Base-by-base conservation (phyloP, 148 eudicot genomes). In the Nepenthes mirabilis region DNA sequence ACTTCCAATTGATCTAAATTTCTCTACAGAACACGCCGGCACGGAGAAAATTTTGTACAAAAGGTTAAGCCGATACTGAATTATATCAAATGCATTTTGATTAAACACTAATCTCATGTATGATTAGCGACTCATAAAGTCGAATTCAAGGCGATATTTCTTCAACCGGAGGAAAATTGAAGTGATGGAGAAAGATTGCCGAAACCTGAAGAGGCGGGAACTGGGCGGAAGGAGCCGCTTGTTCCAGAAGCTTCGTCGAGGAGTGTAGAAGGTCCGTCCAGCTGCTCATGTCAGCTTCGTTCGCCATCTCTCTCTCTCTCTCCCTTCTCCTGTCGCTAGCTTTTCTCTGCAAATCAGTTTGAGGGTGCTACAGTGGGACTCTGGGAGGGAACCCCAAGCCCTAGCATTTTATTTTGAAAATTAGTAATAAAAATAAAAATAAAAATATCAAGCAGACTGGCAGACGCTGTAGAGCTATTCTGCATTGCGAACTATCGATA, bases 1-100 rank as follows among this genome's bases (percentile, higher is more conserved):
- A 90, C 88, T 77, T 88, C 97, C 76, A 91, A 70, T 74, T 91
- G 96, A 69, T 85, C 97, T 78, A 91, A 83, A 69, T 88, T 88
- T 76, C 97, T 91, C 97, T 91, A 64, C 56, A 55, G 14, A 33
- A 33, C 35, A 33, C 3, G 33, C 11, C 1, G 37, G 9, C 9
- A 33, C 13, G 7, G 8, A 34, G 10, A 2, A 8, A 55, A 55
- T 8, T 23, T 23, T 23, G 23, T 23, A 23, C 23, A 23, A 23
- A 23, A 23, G 23, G 23, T 23, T 23, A 23, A 23, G 23, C 23
- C 23, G 23, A 3, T 40, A 8, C 45, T 8, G 1, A 40, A 40
- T 40, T 40, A 7, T 36, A 48, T 9, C 34, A 7, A 60, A 60
- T 35, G 33, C 37, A 33, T 47, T 23, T 2, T 11, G 54, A 60